phyloP scores from a whole-genome alignment of 768 basidiomycete species.

The Tricholoma saponaceum region DNA sequence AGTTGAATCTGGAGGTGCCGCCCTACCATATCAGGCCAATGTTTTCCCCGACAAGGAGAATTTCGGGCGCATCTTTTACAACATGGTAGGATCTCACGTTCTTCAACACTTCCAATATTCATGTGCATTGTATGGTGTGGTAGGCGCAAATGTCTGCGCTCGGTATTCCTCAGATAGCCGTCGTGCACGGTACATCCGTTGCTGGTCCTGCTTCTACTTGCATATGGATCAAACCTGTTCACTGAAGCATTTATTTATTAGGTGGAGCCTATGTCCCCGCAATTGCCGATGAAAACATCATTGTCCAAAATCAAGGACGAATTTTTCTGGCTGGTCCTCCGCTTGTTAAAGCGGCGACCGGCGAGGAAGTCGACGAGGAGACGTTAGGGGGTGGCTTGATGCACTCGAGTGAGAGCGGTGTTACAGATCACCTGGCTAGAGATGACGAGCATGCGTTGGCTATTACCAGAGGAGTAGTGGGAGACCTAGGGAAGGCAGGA shows the following conservation, averaged over 20 bases:
- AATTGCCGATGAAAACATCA: slow-evolving; percentile 94
- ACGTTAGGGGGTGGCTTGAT: slow-evolving; percentile 86
- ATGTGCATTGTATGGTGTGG: slow-evolving; percentile 2
- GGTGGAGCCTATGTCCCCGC: slow-evolving; percentile 94
- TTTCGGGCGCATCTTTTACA: slow-evolving; percentile 96
- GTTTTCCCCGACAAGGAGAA: slow-evolving; percentile 95
- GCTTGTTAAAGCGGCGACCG: slow-evolving; percentile 91
- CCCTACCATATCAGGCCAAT: slow-evolving; percentile 88
- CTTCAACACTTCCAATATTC: background rate
- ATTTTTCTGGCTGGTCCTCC: slow-evolving; percentile 96
- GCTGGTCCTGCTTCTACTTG: slow-evolving; percentile 47
- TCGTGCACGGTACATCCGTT: slow-evolving; percentile 93
- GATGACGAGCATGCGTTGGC: slow-evolving; percentile 84
- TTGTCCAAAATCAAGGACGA: slow-evolving; percentile 85
- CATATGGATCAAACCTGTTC: background rate
- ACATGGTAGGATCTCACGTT: slow-evolving; percentile 64
- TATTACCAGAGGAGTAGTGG: slow-evolving; percentile 71
- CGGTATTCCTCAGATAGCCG: slow-evolving; percentile 86
- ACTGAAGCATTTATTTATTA: slow-evolving; percentile 19
- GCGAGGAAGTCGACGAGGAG: slow-evolving; percentile 90
- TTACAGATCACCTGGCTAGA: slow-evolving; percentile 82
- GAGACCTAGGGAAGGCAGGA: slow-evolving; percentile 70
- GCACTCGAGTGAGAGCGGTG: slow-evolving; percentile 90
- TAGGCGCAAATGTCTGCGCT: slow-evolving; percentile 92
- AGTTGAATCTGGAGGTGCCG: slow-evolving; percentile 96